phyloP scores from a whole-genome alignment of 2,329 filamentous ascomycete genomes.

The Colletotrichum simmondsii region DNA sequence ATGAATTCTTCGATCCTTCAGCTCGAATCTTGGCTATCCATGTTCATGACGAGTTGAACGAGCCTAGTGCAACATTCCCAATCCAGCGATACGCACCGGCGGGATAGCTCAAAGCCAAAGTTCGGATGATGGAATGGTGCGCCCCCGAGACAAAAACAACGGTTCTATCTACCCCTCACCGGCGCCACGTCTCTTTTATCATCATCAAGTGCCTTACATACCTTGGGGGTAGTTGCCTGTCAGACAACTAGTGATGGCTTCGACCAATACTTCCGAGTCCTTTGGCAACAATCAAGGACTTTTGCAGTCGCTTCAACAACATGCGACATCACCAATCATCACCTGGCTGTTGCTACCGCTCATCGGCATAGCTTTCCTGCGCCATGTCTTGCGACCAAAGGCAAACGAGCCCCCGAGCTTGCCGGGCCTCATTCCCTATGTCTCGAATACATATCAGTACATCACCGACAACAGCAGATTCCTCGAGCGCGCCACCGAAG shows the following conservation, averaged over 20 bases:
- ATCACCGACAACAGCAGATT: slow-evolving; percentile 32
- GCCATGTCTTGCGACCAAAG: background rate
- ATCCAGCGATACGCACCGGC: background rate
- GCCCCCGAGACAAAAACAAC: background rate
- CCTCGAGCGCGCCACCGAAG: slow-evolving; percentile 16
- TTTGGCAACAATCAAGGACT: background rate
- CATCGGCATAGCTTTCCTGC: background rate
- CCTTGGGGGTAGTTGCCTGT: background rate
- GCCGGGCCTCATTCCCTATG: slow-evolving; percentile 19
- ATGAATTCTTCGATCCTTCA: too few species aligned
- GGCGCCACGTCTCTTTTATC: background rate
- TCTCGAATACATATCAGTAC: slow-evolving; percentile 35
- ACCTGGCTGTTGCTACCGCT: background rate
- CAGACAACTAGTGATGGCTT: background rate
- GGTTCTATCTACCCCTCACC: background rate
- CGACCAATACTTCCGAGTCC: background rate
- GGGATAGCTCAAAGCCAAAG: background rate
- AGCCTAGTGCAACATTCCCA: background rate
- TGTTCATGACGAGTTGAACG: background rate
- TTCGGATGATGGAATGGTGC: background rate
- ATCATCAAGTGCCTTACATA: background rate
- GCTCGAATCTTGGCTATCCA: background rate
- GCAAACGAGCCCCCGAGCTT: background rate
- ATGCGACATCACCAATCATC: background rate
- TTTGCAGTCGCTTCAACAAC: background rate